Evolutionary conservation across 176 grass and related monocot genomes (phyloP), one percentile per base, ranked within the genome.

Genomic region (Rhynchospora pubera): DNA sequence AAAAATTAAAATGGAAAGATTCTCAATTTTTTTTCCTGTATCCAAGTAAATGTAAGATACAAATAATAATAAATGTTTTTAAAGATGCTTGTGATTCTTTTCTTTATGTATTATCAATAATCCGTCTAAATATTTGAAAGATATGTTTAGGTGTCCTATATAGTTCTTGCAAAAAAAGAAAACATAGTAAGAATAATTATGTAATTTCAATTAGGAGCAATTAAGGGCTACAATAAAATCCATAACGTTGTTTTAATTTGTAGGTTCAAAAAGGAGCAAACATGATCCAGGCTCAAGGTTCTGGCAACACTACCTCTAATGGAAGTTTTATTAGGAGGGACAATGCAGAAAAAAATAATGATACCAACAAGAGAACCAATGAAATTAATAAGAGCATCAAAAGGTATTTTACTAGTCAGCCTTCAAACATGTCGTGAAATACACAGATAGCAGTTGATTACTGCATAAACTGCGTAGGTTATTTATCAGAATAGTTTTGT

Each of bases 191-290:
- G 7, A 61, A 19, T 22, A 7, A 22, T 21, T 61, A 61, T 23
- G 19, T 0, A 61, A 61, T n/a, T 61, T 22, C 19, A 61, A 23
- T 24, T 61, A 61, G 9, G 19, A 22, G 8, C 19, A 8, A 61
- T 61, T 61, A 23, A 22, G 7, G 58, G 7, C 5, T 7, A 61
- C 21, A n/a, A 61, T 23, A 18, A 61, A 61, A 23, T 23, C 58
- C 58, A 61, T 61, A 23, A 23, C 8, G 19, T 61, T 61, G n/a
- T 28, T 28, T 28, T 28, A 28, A 28, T 28, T 28, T 90, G 62
- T 82, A 97, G 95, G 85, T 91, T 83, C 92, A 92, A 66, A 86
- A 80, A 48, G 92, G 95, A 79, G 95, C 95, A 62, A 87, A 92
- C 43, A 65, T 93, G 84, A 85, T 98, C n/a, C 91, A 85, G 46